Evolutionary conservation across 192 early-diverging fungal species (phyloP).

Genomic region (Backusella tarrabulga): DNA sequence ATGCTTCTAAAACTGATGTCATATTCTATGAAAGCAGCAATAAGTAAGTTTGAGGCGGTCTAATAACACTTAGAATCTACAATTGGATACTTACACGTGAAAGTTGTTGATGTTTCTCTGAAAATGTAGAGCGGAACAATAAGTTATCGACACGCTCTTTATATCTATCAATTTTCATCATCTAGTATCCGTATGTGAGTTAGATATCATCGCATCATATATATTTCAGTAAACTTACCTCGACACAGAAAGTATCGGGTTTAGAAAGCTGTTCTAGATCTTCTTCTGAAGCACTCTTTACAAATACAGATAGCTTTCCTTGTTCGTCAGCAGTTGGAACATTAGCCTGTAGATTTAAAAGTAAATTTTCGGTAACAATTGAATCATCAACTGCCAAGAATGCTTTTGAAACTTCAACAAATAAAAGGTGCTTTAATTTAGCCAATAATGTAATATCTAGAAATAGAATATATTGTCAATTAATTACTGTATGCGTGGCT

Average conservation of each 20-base stretch:
- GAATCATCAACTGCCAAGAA: constrained; percentile 68
- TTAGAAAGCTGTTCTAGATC: constrained; percentile 59
- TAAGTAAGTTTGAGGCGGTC: not conserved
- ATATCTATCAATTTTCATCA: constrained; percentile 78
- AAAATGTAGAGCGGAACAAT: constrained; percentile 65
- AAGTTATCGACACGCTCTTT: constrained; percentile 72
- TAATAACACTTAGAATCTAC: not conserved
- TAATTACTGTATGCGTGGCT: not conserved
- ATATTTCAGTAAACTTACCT: constrained; percentile 30
- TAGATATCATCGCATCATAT: not conserved
- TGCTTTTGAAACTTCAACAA: constrained; percentile 61
- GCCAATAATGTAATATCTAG: constrained; percentile 35
- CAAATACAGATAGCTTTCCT: constrained; percentile 71
- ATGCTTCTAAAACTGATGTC: constrained; percentile 58
- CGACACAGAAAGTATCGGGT: constrained; percentile 72
- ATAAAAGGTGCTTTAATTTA: constrained; percentile 65
- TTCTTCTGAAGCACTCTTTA: constrained; percentile 60
- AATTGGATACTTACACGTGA: constrained; percentile 43
- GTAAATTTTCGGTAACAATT: constrained; percentile 58
- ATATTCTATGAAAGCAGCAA: constrained; percentile 45
- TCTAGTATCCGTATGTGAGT: not conserved
- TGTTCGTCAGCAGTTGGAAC: constrained; percentile 75
- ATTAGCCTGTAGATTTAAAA: constrained; percentile 66
- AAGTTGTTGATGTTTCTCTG: constrained; percentile 61
- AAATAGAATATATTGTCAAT: not conserved